Evolutionary conservation across 139 green algal genomes (phyloP), one percentile per base, ranked within the genome.

Genomic region (Trebouxia sp.): DNA sequence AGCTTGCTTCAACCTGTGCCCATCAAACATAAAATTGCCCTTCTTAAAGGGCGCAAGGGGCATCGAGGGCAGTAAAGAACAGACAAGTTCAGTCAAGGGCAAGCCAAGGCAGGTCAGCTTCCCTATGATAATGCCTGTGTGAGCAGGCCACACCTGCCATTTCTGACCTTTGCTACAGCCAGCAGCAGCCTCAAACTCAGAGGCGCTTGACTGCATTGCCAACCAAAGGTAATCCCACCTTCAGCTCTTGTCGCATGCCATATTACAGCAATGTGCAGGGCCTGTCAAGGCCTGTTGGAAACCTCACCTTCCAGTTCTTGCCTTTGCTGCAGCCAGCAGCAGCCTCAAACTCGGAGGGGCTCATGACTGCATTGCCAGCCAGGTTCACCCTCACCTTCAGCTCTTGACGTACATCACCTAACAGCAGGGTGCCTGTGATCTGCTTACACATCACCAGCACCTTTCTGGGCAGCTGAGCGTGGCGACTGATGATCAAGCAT

Each of bases 221-320:
- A 12, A 22, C 32, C 35, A 45, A 14, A 14, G 42, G 42, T 0
- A 26, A 17, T 14, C 62, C 26, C n/a, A 72, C 37, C 35, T 35
- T 72, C 28, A 72, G 62, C 62, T 72, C 62, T 35, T 72, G 32
- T n/a, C 62, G 37, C 32, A 72, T 35, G 28, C 28, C 43, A 35
- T 35, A 22, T 2, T 45, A 15, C 62, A 72, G 32, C 62, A 72
- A 35, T 12, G 0, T 72, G 3, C 62, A n/a, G n/a, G n/a, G n/a
- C n/a, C n/a, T n/a, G n/a, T n/a, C n/a, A n/a, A n/a, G n/a, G n/a
- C n/a, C n/a, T n/a, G n/a, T n/a, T n/a, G n/a, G n/a, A n/a, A n/a
- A n/a, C n/a, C 62, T 45, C 14, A 72, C 62, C 62, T 72, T 72
- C 62, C 62, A 72, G 35, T 72, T 72, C 62, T 72, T 72, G 35